Percentiles rank a stretch among this genome's conserved stretches.
phyloP scores from a whole-genome alignment of 202 grass and related monocot genomes.

The Saccharum hybrid region DNA sequence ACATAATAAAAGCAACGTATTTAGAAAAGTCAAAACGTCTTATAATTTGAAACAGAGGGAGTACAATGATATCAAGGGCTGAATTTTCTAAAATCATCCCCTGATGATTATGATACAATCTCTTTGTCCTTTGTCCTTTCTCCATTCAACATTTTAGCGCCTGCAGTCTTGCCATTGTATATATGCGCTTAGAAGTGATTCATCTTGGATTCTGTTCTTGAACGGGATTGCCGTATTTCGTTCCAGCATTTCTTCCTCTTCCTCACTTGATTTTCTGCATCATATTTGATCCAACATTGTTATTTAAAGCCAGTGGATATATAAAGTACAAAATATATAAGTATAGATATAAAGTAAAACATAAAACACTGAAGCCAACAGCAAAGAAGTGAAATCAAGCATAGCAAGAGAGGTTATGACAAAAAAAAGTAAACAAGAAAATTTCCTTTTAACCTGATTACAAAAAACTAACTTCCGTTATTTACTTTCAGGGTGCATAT shows the following conservation, averaged over 20 bases:
- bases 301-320: neutral
- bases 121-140: neutral
- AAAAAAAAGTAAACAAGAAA: neutral
- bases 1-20: too few relatives aligned
- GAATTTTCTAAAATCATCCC: neutral
- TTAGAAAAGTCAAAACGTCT: too few relatives aligned
- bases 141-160: neutral
- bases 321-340: neutral
- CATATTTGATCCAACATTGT: neutral
- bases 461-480: neutral
- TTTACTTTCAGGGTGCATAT: neutral
- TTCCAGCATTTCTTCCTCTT: neutral
- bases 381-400: neutral
- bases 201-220: neutral
- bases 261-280: neutral
- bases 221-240: neutral
- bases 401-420: neutral
- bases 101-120: neutral
- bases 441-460: neutral
- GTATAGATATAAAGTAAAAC: neutral
- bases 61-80: neutral
- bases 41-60: too few relatives aligned
- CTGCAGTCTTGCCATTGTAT: neutral
- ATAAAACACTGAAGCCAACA: neutral
- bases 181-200: neutral